Evolutionary conservation across 73 alveolate genomes (phyloP).

Genomic region (Paramecium octaurelia): DNA sequence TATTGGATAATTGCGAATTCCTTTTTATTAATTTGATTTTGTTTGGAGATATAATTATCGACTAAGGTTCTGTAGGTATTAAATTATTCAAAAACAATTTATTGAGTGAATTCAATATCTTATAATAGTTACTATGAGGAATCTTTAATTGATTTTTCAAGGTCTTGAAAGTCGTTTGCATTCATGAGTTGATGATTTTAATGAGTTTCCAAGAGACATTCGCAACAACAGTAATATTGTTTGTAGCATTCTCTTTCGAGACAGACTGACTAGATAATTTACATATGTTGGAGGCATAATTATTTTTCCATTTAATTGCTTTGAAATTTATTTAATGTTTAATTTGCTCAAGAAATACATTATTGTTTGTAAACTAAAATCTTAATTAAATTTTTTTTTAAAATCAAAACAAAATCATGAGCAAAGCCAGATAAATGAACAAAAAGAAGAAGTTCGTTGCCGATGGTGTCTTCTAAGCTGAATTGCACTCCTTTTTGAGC

Average conservation of each 20-base stretch:
- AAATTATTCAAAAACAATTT: background rate
- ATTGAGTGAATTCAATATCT: background rate
- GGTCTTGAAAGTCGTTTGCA: background rate
- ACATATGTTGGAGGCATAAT: slow-evolving; percentile 12
- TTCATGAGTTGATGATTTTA: background rate
- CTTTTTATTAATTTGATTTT: background rate
- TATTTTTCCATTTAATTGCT: background rate
- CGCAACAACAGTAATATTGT: background rate
- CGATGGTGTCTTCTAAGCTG: slow-evolving; percentile 94
- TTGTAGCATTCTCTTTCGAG: background rate
- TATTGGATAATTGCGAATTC: background rate
- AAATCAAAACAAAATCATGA: slow-evolving; percentile 35
- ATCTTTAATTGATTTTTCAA: background rate
- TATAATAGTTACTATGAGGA: background rate
- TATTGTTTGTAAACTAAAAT: background rate
- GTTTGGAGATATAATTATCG: background rate
- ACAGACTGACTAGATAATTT: background rate
- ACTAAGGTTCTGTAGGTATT: background rate
- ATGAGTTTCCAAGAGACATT: background rate
- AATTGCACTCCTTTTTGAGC: slow-evolving; percentile 84
- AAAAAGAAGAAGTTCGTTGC: slow-evolving; percentile 87
- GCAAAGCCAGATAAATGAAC: slow-evolving; percentile 34
- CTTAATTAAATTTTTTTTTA: slow-evolving; percentile 25
- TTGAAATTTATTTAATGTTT: background rate
- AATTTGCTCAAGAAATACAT: background rate